These are phyloP conservation scores for Bipolaris bicolor DNA, from an alignment of 2,329 filamentous ascomycete species.

Conservation along the genomic window DNA sequence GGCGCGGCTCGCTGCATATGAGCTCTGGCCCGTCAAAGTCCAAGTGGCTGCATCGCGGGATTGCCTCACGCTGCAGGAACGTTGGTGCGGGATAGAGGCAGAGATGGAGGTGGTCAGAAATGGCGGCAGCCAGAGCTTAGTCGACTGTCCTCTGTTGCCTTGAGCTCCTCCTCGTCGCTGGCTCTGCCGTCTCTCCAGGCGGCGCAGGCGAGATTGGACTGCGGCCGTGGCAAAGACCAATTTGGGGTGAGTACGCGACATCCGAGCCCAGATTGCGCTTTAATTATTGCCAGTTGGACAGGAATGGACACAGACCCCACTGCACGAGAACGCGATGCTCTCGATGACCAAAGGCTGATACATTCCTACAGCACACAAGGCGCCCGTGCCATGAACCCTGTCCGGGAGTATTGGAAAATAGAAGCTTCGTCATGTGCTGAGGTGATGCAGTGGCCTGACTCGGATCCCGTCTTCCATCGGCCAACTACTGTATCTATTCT, in stretches of 20 bases:
- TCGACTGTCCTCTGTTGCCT: background rate
- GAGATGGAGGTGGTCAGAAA: background rate
- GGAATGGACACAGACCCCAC: slow-evolving; percentile 42
- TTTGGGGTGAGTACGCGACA: slow-evolving; percentile 10
- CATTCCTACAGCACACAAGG: slow-evolving; percentile 9
- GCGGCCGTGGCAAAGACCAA: background rate
- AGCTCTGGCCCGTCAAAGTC: slow-evolving; percentile 37
- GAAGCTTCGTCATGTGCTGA: slow-evolving; percentile 19
- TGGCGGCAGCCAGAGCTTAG: background rate
- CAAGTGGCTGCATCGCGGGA: slow-evolving; percentile 38
- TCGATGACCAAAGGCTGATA: slow-evolving; percentile 30
- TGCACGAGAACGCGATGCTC: slow-evolving; percentile 33
- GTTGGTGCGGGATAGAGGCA: slow-evolving; percentile 23
- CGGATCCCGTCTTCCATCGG: slow-evolving; percentile 11
- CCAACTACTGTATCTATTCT: slow-evolving; percentile 9
- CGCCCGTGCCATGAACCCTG: slow-evolving; percentile 17
- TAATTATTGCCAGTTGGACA: slow-evolving; percentile 38
- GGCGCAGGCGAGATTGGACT: background rate
- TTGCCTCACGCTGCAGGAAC: slow-evolving; percentile 49
- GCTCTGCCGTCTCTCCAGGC: background rate
- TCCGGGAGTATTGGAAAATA: slow-evolving; percentile 18
- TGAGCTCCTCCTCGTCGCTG: background rate
- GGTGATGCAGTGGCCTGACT: slow-evolving; percentile 6
- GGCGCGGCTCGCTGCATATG: slow-evolving; percentile 44
- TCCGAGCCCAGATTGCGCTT: slow-evolving; percentile 42